Percentiles rank a stretch among this genome's conserved stretches.
Evolutionary conservation across 1,284 basidiomycete species (phyloP).

Genomic region (Ustilago nuda): DNA sequence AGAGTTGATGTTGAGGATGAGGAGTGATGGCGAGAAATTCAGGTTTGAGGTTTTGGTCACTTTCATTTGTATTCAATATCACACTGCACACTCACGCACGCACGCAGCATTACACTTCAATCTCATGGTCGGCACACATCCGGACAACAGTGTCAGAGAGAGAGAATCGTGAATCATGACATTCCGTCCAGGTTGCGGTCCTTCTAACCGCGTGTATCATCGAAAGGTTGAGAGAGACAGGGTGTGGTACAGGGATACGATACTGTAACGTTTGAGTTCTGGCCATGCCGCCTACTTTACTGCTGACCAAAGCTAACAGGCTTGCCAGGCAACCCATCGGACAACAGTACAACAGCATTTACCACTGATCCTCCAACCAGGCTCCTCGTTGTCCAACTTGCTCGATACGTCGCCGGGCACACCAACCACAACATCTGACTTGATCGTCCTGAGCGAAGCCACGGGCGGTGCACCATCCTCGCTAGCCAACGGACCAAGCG

Average conservation of each 20-base stretch:
- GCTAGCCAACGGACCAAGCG: conserved; percentile 92
- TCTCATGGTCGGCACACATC: neutral
- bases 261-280: too few relatives aligned
- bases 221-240: too few relatives aligned
- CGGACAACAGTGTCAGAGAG: too few relatives aligned
- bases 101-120: neutral
- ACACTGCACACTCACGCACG: neutral
- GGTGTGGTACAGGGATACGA: too few relatives aligned
- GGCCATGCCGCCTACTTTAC: neutral
- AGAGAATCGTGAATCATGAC: neutral
- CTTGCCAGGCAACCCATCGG: conserved; percentile 54
- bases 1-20: conserved; percentile 43
- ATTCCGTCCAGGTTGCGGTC: neutral
- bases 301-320: conserved; percentile 49
- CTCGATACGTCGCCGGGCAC: conserved; percentile 77
- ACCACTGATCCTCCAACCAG: conserved; percentile 84
- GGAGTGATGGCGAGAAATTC: conserved; percentile 8
- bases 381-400: conserved; percentile 76
- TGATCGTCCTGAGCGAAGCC: conserved; percentile 66
- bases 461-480: conserved; percentile 88
- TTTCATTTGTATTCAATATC: conserved; percentile 8
- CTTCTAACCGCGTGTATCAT: neutral
- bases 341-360: conserved; percentile 73
- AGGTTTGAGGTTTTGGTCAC: neutral
- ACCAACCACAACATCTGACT: conserved; percentile 79